Conservation (phyloP, 2,329 filamentous ascomycete species). For the Neophaeococcomyces aloes region DNA sequence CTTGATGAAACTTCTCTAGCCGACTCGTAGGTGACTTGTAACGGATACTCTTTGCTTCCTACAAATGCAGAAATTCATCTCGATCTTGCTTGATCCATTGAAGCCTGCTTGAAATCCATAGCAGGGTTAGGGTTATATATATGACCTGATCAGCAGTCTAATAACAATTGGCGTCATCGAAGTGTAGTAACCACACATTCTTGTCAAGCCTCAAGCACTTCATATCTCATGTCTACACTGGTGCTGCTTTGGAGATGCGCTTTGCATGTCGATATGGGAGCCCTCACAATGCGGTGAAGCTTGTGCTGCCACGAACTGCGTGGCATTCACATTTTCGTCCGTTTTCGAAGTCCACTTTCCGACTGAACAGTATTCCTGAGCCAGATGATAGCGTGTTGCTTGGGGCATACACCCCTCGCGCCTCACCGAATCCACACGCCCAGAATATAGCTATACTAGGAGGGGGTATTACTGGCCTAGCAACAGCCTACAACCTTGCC, state of each 20-base stretch:
- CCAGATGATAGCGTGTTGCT: neutral
- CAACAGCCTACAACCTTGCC: conserved; percentile 65
- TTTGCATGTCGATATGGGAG: conserved; percentile 15
- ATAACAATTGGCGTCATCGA: too few species aligned
- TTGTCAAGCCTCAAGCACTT: neutral
- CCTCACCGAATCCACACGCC: conserved; percentile 20
- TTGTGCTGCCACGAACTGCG: conserved; percentile 8
- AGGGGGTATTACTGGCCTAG: conserved; percentile 72
- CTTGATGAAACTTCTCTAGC: neutral
- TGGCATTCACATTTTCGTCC: conserved; percentile 61
- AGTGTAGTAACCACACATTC: neutral
- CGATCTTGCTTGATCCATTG: too few species aligned
- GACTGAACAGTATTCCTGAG: neutral
- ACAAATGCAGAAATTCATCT: too few species aligned
- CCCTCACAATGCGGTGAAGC: conserved; percentile 15
- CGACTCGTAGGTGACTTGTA: neutral
- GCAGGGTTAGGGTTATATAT: too few species aligned
- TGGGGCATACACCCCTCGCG: neutral
- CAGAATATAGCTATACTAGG: conserved; percentile 59
- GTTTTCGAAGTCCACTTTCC: conserved; percentile 36
- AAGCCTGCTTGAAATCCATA: too few species aligned
- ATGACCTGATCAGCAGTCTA: too few species aligned
- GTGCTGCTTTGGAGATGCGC: conserved; percentile 19
- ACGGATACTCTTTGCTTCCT: too few species aligned
- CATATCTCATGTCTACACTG: neutral